Conservation (phyloP, 495 filamentous ascomycete genomes). For the Penicillium turbatum region DNA sequence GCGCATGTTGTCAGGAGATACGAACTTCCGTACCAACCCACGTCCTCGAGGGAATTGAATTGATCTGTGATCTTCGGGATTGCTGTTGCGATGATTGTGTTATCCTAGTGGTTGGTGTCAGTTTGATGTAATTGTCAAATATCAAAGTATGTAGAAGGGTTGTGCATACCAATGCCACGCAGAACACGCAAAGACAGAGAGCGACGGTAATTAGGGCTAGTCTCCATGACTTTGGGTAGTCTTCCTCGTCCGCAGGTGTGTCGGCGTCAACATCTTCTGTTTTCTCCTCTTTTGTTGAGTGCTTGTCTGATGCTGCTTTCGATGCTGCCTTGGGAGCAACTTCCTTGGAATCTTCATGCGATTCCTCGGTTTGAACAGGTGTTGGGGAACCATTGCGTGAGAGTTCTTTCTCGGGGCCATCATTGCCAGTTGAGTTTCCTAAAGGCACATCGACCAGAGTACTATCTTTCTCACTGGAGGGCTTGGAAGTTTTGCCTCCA, state of each 20-base stretch:
- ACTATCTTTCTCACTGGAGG: slow-evolving; percentile 27
- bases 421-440: not conserved
- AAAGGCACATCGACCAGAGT: slow-evolving; percentile 19
- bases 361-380: not conserved
- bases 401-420: slow-evolving; percentile 13
- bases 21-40: slow-evolving; percentile 75
- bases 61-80: slow-evolving; percentile 80
- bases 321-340: slow-evolving; percentile 5
- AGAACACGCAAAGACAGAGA: slow-evolving; percentile 59
- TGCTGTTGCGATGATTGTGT: slow-evolving; percentile 80
- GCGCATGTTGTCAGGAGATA: slow-evolving; percentile 69
- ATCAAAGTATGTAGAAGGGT: not conserved
- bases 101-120: slow-evolving; percentile 42
- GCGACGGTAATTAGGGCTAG: slow-evolving; percentile 56
- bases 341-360: slow-evolving; percentile 2
- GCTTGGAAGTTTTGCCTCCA: slow-evolving; percentile 7
- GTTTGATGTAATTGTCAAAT: not conserved
- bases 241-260: slow-evolving; percentile 30
- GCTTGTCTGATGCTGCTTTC: slow-evolving; percentile 12
- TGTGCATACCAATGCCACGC: slow-evolving; percentile 56
- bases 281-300: slow-evolving; percentile 11
- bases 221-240: slow-evolving; percentile 50
- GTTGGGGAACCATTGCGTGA: not conserved
- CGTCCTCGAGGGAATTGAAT: slow-evolving; percentile 69
- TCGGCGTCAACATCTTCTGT: slow-evolving; percentile 8